Evolutionary conservation across 2,329 filamentous ascomycete species (phyloP).

Genomic region (Cladosporium sp.): DNA sequence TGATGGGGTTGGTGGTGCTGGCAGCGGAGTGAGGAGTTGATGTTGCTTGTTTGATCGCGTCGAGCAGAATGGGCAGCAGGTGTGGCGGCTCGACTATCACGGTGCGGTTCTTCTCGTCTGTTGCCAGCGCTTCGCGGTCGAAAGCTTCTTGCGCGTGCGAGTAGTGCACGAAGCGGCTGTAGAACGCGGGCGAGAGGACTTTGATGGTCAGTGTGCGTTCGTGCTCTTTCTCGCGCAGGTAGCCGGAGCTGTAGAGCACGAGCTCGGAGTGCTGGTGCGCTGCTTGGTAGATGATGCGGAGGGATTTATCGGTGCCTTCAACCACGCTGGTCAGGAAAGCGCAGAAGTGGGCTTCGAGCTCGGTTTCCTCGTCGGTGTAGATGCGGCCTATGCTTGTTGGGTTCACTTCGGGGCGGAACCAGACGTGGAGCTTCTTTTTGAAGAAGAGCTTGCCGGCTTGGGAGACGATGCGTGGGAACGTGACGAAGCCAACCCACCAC

Average conservation of each 20-base stretch:
- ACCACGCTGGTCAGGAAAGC: conserved; percentile 50
- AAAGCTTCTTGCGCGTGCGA: conserved; percentile 62
- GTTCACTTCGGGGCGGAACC: conserved; percentile 64
- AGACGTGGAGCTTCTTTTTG: conserved; percentile 59
- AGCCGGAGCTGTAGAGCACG: conserved; percentile 35
- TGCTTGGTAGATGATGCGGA: conserved; percentile 57
- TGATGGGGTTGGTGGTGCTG: conserved; percentile 11
- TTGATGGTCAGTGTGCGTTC: conserved; percentile 55
- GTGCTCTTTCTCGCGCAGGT: conserved; percentile 39
- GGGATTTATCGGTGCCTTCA: conserved; percentile 43
- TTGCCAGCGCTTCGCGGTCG: conserved; percentile 56
- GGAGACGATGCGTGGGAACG: conserved; percentile 64
- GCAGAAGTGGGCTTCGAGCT: conserved; percentile 42
- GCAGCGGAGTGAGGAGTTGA: not conserved
- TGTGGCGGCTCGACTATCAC: conserved; percentile 58
- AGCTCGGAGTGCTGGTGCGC: conserved; percentile 34
- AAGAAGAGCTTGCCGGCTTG: conserved; percentile 62
- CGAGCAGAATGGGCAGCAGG: conserved; percentile 50
- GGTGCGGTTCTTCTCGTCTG: conserved; percentile 58
- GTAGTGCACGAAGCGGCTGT: conserved; percentile 65
- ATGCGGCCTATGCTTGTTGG: conserved; percentile 56
- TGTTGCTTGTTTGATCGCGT: conserved; percentile 22
- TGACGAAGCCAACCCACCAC: conserved; percentile 69
- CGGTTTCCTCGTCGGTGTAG: conserved; percentile 53
- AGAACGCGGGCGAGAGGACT: conserved; percentile 66